Percentiles rank a stretch among this genome's conserved stretches.
Evolutionary conservation across 345 rosid genomes (phyloP).

Genomic region (Turnera subulata): DNA sequence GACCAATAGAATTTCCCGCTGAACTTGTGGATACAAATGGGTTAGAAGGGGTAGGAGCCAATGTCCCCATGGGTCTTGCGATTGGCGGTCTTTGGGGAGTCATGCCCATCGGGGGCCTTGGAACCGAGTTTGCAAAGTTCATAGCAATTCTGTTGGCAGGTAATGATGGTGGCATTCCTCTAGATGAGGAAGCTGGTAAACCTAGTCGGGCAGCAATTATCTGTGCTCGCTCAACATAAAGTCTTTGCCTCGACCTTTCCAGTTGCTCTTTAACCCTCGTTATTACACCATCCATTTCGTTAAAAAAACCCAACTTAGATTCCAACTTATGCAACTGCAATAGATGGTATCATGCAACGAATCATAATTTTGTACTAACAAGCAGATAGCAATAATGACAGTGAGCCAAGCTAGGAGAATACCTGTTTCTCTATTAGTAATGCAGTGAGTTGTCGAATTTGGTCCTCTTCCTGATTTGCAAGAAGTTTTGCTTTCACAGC

Average conservation of each 20-base stretch:
- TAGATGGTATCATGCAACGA: slow-evolving; percentile 5
- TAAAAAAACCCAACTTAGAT: slow-evolving; percentile 71
- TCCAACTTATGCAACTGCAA: slow-evolving; percentile 87
- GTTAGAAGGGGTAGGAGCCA: slow-evolving; percentile 39
- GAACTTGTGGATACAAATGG: slow-evolving; percentile 41
- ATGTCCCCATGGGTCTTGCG: slow-evolving; percentile 50
- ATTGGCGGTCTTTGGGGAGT: slow-evolving; percentile 62
- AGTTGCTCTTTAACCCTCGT: slow-evolving; percentile 77
- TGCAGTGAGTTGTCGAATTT: slow-evolving; percentile 65
- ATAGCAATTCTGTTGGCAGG: slow-evolving; percentile 70
- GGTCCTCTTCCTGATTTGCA: slow-evolving; percentile 81
- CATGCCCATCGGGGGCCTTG: slow-evolving; percentile 66
- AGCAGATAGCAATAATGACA: not conserved
- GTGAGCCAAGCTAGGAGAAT: slow-evolving; percentile 1
- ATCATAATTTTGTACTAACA: slow-evolving; percentile 2
- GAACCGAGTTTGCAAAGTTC: slow-evolving; percentile 51
- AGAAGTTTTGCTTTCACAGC: slow-evolving; percentile 90
- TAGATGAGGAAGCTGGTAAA: slow-evolving; percentile 54
- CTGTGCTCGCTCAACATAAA: slow-evolving; percentile 86
- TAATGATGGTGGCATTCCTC: slow-evolving; percentile 46
- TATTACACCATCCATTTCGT: slow-evolving; percentile 65
- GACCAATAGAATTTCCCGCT: slow-evolving; percentile 49
- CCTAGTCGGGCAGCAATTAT: slow-evolving; percentile 92
- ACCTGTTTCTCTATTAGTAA: slow-evolving; percentile 90
- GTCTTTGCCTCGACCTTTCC: slow-evolving; percentile 85